Percentiles rank a stretch among this genome's conserved stretches.
These are phyloP conservation scores for Fusarium decemcellulare DNA, from an alignment of 2,329 filamentous ascomycete genomes.

Conservation along the genomic window DNA sequence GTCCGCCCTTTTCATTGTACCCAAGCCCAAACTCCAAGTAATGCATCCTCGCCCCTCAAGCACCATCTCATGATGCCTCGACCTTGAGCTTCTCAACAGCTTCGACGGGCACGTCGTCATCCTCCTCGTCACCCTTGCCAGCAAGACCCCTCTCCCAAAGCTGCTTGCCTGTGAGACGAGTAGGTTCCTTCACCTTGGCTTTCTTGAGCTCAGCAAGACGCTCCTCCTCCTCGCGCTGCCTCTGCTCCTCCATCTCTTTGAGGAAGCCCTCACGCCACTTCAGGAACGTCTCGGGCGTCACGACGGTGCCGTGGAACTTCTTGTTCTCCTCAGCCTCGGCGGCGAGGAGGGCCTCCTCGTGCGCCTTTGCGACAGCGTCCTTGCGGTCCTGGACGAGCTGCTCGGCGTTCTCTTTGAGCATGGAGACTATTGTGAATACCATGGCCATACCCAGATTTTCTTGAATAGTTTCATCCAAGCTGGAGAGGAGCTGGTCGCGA, in stretches of 20 bases:
- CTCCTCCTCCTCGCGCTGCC: constrained; percentile 79
- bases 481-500: constrained; percentile 79
- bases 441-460: constrained; percentile 98
- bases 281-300: constrained; percentile 88
- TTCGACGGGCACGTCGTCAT: constrained; percentile 75
- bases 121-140: constrained; percentile 75
- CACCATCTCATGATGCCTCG: constrained; percentile 57
- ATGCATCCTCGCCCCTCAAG: constrained; percentile 32
- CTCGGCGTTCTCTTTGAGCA: constrained; percentile 93
- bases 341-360: constrained; percentile 68
- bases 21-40: constrained; percentile 46
- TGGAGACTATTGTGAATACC: constrained; percentile 91
- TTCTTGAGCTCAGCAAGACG: constrained; percentile 87
- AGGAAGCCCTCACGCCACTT: constrained; percentile 86
- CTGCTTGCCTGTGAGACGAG: constrained; percentile 80
- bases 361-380: constrained; percentile 71
- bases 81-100: constrained; percentile 82
- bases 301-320: constrained; percentile 93
- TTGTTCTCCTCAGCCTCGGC: constrained; percentile 93
- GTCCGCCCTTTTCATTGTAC: constrained; percentile 30
- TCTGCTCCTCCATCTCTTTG: constrained; percentile 84
- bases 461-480: constrained; percentile 81
- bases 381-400: constrained; percentile 82
- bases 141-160: constrained; percentile 84
- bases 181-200: constrained; percentile 80